A percentile compares a stretch with the other conserved stretches of the same genome.
phyloP scores from a whole-genome alignment of 768 basidiomycete species.

The Cystoderma amianthinum region DNA sequence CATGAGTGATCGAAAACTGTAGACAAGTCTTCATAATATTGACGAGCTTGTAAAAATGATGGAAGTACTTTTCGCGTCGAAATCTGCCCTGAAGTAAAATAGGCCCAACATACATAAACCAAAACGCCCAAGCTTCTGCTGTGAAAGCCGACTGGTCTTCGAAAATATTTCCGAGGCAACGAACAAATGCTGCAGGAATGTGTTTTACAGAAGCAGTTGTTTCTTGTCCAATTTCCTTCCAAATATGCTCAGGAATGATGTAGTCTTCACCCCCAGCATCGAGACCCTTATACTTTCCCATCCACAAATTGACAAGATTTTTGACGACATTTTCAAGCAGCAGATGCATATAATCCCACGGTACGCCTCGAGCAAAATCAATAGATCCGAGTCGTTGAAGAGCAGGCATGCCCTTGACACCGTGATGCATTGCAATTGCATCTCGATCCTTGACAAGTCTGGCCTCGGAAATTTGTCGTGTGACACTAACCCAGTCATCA shows the following conservation, averaged over 20 bases:
- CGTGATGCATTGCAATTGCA: constrained; percentile 12
- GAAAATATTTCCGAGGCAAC: constrained; percentile 16
- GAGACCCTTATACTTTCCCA: constrained; percentile 28
- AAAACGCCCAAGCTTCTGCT: constrained; percentile 30
- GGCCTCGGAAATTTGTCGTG: not conserved
- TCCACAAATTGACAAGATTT: constrained; percentile 30
- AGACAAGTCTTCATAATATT: constrained; percentile 26
- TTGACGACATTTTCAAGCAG: constrained; percentile 32
- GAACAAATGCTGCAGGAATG: constrained; percentile 25
- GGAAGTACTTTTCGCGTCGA: constrained; percentile 20
- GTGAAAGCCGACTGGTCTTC: constrained; percentile 18
- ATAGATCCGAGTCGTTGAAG: constrained; percentile 18
- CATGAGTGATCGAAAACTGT: constrained; percentile 16
- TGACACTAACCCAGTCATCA: too few species aligned
- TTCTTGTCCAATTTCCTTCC: constrained; percentile 27
- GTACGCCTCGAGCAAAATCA: constrained; percentile 20
- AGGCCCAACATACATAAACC: constrained; percentile 28
- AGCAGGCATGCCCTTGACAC: constrained; percentile 20
- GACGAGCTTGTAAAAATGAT: constrained; percentile 25
- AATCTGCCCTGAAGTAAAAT: constrained; percentile 25
- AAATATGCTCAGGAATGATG: constrained; percentile 14
- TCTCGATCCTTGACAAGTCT: constrained; percentile 4
- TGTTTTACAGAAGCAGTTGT: constrained; percentile 13
- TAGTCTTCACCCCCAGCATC: constrained; percentile 21
- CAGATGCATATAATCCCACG: constrained; percentile 40